Conservation (phyloP, 139 green algal genomes). For the Chlorella sp. region DNA sequence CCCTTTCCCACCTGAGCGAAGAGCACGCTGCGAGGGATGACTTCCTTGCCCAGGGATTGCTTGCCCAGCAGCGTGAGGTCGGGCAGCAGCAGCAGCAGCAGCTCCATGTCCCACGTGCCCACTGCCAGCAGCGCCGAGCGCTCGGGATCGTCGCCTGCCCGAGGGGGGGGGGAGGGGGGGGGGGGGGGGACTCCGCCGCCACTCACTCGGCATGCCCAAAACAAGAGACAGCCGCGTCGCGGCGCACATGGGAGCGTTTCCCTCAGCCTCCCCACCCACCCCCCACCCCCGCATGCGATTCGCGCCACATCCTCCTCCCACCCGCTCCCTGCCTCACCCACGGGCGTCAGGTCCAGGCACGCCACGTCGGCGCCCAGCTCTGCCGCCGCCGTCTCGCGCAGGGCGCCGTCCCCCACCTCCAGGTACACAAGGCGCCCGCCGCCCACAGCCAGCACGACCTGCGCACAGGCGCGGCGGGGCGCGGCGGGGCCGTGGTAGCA, state of each 20-base stretch:
- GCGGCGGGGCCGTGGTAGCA: too few relatives aligned
- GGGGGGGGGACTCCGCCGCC: too few relatives aligned
- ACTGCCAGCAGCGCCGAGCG: constrained; percentile 50
- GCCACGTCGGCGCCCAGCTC: constrained; percentile 82
- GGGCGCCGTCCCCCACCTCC: constrained; percentile 52
- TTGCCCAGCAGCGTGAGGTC: constrained; percentile 36
- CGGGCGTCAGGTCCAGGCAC: constrained; percentile 88
- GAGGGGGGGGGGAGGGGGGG: background rate
- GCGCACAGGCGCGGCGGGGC: too few relatives aligned
- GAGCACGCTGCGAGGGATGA: constrained; percentile 73
- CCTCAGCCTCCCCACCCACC: too few relatives aligned
- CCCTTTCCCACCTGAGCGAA: too few relatives aligned
- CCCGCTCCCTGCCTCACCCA: constrained; percentile 37
- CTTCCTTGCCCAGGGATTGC: constrained; percentile 64
- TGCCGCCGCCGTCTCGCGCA: constrained; percentile 53
- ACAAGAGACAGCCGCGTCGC: too few relatives aligned
- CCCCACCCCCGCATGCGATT: background rate
- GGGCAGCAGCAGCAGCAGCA: constrained; percentile 59
- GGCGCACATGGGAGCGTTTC: too few relatives aligned
- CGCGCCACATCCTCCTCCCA: background rate
- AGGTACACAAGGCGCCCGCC: constrained; percentile 75
- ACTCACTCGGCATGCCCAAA: too few relatives aligned
- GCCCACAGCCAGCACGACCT: constrained; percentile 77
- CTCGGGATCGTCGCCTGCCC: constrained; percentile 15
- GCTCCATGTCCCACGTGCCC: constrained; percentile 69